phyloP scores from a whole-genome alignment of 2,329 filamentous ascomycete species.

The Cordyceps javanica region DNA sequence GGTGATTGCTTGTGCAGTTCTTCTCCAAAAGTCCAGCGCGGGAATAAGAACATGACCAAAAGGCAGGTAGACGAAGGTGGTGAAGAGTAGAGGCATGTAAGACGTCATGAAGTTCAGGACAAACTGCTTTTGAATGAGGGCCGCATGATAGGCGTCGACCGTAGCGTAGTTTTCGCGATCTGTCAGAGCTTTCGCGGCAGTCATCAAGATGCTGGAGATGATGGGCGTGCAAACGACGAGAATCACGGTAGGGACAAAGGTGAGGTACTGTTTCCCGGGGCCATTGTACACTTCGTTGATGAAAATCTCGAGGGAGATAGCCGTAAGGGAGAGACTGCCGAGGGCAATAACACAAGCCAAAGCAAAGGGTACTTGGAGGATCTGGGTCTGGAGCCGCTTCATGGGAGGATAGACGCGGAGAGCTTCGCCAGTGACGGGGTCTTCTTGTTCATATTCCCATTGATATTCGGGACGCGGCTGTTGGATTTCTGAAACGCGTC shows the following conservation, averaged over 20 bases:
- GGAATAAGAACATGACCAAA: slow-evolving; percentile 81
- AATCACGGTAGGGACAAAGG: slow-evolving; percentile 82
- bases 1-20: slow-evolving; percentile 67
- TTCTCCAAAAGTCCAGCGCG: slow-evolving; percentile 74
- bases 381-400: slow-evolving; percentile 69
- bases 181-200: slow-evolving; percentile 69
- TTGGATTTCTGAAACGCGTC: slow-evolving; percentile 76
- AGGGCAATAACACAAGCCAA: slow-evolving; percentile 64
- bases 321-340: slow-evolving; percentile 75
- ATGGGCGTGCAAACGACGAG: slow-evolving; percentile 77
- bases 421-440: slow-evolving; percentile 76
- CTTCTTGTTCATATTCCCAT: slow-evolving; percentile 69
- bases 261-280: slow-evolving; percentile 75
- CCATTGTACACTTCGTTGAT: slow-evolving; percentile 91
- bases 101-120: slow-evolving; percentile 95
- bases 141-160: slow-evolving; percentile 70
- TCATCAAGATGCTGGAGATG: slow-evolving; percentile 68
- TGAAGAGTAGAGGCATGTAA: slow-evolving; percentile 86
- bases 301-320: slow-evolving; percentile 92
- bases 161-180: slow-evolving; percentile 91
- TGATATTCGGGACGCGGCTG: slow-evolving; percentile 70
- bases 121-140: slow-evolving; percentile 88
- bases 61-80: slow-evolving; percentile 89
- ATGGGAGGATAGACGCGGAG: slow-evolving; percentile 68
- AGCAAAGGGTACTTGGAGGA: slow-evolving; percentile 81